Evolutionary conservation across 306 rosid species (phyloP).

Genomic region (Gynostemma pentaphyllum): DNA sequence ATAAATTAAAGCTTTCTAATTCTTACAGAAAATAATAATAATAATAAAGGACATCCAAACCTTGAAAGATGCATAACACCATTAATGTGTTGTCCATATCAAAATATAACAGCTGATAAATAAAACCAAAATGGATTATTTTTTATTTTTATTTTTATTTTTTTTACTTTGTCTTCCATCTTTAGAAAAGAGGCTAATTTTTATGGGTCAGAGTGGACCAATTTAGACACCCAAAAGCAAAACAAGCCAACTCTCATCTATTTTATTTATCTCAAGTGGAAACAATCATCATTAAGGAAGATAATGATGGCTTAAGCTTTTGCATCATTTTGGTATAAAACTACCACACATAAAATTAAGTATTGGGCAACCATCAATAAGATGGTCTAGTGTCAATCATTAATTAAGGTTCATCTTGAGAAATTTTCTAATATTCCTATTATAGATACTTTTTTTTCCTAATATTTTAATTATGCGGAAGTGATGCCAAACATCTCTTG

Average conservation of each 20-base stretch:
- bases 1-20: not conserved
- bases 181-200: not conserved
- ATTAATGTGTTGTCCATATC: not conserved
- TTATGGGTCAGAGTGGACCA: slow-evolving; percentile 10
- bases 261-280: slow-evolving; percentile 1
- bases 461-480: no score
- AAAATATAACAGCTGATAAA: slow-evolving; percentile 1
- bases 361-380: not conserved
- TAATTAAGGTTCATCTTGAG: no score
- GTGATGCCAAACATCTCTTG: no score
- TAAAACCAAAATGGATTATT: not conserved
- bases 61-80: not conserved
- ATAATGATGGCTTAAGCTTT: slow-evolving; percentile 1
- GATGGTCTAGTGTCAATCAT: no score
- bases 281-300: slow-evolving; percentile 1
- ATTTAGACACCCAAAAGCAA: not conserved
- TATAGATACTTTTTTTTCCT: no score
- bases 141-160: no score
- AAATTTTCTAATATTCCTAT: no score
- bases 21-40: no score
- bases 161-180: not conserved
- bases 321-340: not conserved
- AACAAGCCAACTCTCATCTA: slow-evolving; percentile 11
- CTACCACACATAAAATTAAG: not conserved
- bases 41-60: no score